Evolutionary conservation across 257 asterid species (phyloP), one percentile per base, ranked within the genome.

Genomic region (Echium plantagineum): DNA sequence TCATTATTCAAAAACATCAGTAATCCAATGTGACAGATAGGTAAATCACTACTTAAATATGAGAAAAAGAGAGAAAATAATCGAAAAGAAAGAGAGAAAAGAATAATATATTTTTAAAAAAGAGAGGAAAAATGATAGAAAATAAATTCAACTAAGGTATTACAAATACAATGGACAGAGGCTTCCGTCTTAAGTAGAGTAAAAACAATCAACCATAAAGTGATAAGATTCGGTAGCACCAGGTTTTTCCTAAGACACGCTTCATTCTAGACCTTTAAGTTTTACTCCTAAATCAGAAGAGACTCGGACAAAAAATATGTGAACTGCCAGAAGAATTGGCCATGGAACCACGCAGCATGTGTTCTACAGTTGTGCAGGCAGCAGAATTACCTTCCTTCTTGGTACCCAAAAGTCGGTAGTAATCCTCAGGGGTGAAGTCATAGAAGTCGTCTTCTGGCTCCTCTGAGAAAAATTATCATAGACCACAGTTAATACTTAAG

Each of bases 391-490:
- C 99, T 84, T 89, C 90, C 68, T 83, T 93, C 70, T 86, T 93
- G 51, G 94, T 72, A 55, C 81, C 83, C 79, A 78, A 68, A 68
- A 89, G 65, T 66, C 95, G 85, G 62, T 55, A 81, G 75, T 89
- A 93, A 68, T 93, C 97, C 80, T 89, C 99, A 0, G 97, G 75
- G 12, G 94, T 89, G 65, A 93, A 89, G 71, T 93, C 99, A 62
- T 89, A 93, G 69, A 89, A 93, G 54, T 81, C 96, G 31, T 89
- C 97, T 7, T 89, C 97, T 7, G 87, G 31, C 75, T 79, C 94
- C 59, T 83, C 96, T 81, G 90, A 60, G 63, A 75, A 61, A 3
- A 17, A 42, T 10, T 42, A n/a, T n/a, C n/a, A n/a, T n/a, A n/a
- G 0, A 10, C 3, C 49, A 42, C 49, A 42, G 49, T 42, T 12